phyloP scores from a whole-genome alignment of 2,329 filamentous ascomycete genomes.

The Fusarium sarcochroum region DNA sequence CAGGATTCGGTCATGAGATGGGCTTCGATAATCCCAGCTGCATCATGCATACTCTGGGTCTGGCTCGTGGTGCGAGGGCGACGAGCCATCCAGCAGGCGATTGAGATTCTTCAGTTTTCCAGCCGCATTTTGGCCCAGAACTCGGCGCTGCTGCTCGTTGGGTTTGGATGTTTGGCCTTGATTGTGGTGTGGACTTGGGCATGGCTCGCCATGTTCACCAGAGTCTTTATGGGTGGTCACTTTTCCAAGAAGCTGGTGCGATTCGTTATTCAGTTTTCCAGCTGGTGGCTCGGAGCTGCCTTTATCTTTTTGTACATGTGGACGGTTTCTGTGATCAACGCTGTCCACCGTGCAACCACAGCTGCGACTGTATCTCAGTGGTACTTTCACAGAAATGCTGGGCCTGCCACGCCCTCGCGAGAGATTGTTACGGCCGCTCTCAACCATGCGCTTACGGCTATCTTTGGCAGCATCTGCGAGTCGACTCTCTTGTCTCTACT shows the following conservation, averaged over 20 bases:
- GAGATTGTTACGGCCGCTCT: slow-evolving; percentile 89
- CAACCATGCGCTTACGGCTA: slow-evolving; percentile 83
- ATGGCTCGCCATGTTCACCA: slow-evolving; percentile 97
- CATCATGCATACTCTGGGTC: slow-evolving; percentile 82
- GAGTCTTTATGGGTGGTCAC: slow-evolving; percentile 94
- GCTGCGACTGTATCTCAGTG: slow-evolving; percentile 97
- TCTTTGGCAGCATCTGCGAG: slow-evolving; percentile 93
- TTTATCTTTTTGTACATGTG: slow-evolving; percentile 97
- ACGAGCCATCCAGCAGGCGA: slow-evolving; percentile 83
- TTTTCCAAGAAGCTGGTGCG: slow-evolving; percentile 72
- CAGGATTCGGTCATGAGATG: slow-evolving; percentile 94
- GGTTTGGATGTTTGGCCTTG: slow-evolving; percentile 79
- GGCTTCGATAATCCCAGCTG: slow-evolving; percentile 81
- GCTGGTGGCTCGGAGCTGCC: slow-evolving; percentile 94
- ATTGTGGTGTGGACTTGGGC: slow-evolving; percentile 94
- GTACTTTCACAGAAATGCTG: slow-evolving; percentile 95
- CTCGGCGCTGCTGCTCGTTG: slow-evolving; percentile 85
- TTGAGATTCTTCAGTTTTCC: slow-evolving; percentile 92
- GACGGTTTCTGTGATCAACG: slow-evolving; percentile 89
- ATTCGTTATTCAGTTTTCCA: slow-evolving; percentile 89
- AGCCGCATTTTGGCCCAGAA: slow-evolving; percentile 89
- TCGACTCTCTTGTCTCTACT: slow-evolving; percentile 85
- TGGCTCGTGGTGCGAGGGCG: slow-evolving; percentile 87
- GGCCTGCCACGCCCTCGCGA: slow-evolving; percentile 81
- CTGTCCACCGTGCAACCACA: slow-evolving; percentile 90